phyloP scores from a whole-genome alignment of 257 asterid genomes.

The Datura wrightii region DNA sequence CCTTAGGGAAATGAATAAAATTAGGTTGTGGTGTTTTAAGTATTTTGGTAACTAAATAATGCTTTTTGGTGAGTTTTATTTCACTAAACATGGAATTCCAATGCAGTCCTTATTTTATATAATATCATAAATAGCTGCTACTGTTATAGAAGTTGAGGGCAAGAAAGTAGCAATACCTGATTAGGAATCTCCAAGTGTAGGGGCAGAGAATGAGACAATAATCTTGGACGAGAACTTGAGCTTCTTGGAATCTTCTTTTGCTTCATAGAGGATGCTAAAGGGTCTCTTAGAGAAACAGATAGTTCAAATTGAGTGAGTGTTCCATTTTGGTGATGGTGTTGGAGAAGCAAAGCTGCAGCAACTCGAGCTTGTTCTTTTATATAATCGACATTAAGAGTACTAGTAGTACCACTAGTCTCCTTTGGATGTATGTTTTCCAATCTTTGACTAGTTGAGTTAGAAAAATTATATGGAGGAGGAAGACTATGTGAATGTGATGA shows the following conservation, averaged over 20 bases:
- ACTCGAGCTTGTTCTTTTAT: conserved; percentile 62
- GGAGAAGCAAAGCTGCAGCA: conserved; percentile 61
- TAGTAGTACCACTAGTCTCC: conserved; percentile 3
- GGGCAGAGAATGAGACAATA: conserved; percentile 46
- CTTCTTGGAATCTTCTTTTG: conserved; percentile 47
- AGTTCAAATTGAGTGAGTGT: conserved; percentile 51
- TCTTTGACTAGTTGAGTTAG: conserved; percentile 37
- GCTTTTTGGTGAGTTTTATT: not conserved
- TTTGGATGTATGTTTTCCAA: conserved; percentile 42
- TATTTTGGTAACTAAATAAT: not conserved
- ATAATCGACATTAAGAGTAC: conserved; percentile 47
- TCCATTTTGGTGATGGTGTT: conserved; percentile 49
- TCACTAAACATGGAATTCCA: not conserved
- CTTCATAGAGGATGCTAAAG: conserved; percentile 42
- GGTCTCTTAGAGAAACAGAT: conserved; percentile 51
- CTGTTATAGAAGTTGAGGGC: not conserved
- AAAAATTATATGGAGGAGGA: conserved; percentile 50
- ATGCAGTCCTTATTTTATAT: not conserved
- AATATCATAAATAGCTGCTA: not conserved
- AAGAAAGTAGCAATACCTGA: conserved; percentile 45
- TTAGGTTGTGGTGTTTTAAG: too few species aligned
- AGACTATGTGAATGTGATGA: conserved; percentile 29
- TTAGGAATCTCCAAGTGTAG: conserved; percentile 44
- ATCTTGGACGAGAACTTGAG: conserved; percentile 42
- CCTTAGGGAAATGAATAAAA: too few species aligned